Conservation (phyloP, 2,329 filamentous ascomycete species). For the Hypoxylon sp. region DNA sequence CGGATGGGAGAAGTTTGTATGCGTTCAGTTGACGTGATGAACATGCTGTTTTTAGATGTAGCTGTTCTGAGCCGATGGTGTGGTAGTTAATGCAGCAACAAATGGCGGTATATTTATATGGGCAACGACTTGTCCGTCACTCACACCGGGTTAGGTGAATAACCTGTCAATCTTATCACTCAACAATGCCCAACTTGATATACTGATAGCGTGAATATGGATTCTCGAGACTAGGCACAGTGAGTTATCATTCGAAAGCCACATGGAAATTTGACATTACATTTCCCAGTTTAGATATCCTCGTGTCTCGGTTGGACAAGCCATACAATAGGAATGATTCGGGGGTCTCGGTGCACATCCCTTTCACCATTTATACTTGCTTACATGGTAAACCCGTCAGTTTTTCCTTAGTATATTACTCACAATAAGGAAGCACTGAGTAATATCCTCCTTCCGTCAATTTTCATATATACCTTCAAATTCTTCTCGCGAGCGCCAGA, state of each 20-base stretch:
- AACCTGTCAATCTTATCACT: not conserved
- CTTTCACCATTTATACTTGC: not conserved
- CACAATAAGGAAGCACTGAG: not conserved
- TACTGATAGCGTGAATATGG: not conserved
- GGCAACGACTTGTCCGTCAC: not conserved
- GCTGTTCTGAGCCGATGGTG: not conserved
- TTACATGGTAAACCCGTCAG: not conserved
- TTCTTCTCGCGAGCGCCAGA: not conserved
- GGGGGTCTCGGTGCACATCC: not conserved
- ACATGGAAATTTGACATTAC: not conserved
- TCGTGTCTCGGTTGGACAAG: not conserved
- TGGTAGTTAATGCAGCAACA: slow-evolving; percentile 2
- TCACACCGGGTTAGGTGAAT: not conserved
- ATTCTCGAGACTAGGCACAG: not conserved
- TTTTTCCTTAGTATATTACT: not conserved
- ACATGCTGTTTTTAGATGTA: not conserved
- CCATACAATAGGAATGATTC: not conserved
- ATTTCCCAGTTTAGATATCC: not conserved
- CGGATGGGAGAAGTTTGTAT: not conserved
- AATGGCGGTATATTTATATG: not conserved
- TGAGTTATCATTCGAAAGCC: not conserved
- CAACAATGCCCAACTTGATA: not conserved
- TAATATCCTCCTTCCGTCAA: not conserved
- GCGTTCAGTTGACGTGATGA: not conserved
- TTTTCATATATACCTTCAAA: not conserved